A percentile compares a stretch with the other conserved stretches of the same genome.
These are phyloP conservation scores for Plasmodiophora brassicae DNA, from an alignment of 208 protist species.

Conservation along the genomic window DNA sequence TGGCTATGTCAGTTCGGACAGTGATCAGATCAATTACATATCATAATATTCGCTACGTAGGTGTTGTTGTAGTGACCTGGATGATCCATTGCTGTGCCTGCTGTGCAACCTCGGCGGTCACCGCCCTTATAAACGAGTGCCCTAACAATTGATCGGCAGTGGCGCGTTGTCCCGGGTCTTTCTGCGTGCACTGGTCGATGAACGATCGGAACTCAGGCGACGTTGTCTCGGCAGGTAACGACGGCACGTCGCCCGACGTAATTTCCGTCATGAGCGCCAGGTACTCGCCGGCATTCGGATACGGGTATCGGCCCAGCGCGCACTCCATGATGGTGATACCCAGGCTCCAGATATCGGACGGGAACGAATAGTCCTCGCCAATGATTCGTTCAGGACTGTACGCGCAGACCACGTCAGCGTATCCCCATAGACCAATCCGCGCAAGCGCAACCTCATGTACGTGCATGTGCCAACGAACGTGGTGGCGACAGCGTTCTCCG, in stretches of 20 bases:
- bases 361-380: background rate
- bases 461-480: background rate
- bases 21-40: too few species aligned
- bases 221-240: background rate
- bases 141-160: background rate
- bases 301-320: background rate
- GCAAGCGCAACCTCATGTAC: background rate
- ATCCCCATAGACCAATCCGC: background rate
- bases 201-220: background rate
- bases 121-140: background rate
- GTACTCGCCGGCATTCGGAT: background rate
- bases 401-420: background rate
- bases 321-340: background rate
- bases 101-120: background rate
- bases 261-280: background rate
- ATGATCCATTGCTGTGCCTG: background rate
- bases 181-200: background rate
- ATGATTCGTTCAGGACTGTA: background rate
- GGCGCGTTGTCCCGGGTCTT: background rate
- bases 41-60: too few species aligned
- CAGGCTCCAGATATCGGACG: background rate
- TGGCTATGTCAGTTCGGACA: too few species aligned
- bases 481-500: background rate
- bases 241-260: background rate
- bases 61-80: too few species aligned